phyloP scores from a whole-genome alignment of 805 yeast genomes.

The Myxozyma lipomycoides region DNA sequence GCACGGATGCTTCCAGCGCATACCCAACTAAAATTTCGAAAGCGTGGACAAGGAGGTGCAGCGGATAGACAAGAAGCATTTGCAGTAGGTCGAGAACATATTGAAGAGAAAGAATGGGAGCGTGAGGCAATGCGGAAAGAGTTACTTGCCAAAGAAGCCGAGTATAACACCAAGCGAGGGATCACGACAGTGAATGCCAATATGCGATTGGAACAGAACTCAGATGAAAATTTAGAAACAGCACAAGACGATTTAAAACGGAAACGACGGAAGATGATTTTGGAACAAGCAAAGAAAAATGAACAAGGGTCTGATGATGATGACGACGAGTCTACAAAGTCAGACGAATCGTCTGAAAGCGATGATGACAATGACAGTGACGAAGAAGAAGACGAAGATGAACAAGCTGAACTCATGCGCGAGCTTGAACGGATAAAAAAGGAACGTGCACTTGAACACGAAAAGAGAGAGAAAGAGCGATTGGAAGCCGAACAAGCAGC shows the following conservation, averaged over 20 bases:
- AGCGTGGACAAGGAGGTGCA: conserved; percentile 37
- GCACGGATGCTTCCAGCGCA: conserved; percentile 55
- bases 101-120: conserved; percentile 20
- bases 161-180: conserved; percentile 20
- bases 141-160: conserved; percentile 30
- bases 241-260: conserved; percentile 9
- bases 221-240: conserved; percentile 7
- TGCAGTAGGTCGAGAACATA: conserved; percentile 6
- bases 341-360: conserved; percentile 13
- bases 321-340: conserved; percentile 11
- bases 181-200: background rate
- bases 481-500: conserved; percentile 27
- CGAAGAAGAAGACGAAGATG: conserved; percentile 37
- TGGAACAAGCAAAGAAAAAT: conserved; percentile 24
- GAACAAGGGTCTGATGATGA: conserved; percentile 18
- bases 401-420: conserved; percentile 34
- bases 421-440: conserved; percentile 38
- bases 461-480: conserved; percentile 27
- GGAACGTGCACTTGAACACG: conserved; percentile 35
- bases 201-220: conserved; percentile 11
- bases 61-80: conserved; percentile 24
- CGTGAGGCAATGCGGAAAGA: conserved; percentile 30
- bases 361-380: conserved; percentile 23
- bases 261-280: conserved; percentile 21
- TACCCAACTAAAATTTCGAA: conserved; percentile 48